phyloP scores from a whole-genome alignment of 1,284 basidiomycete species.

The Rhodotorula sp. region DNA sequence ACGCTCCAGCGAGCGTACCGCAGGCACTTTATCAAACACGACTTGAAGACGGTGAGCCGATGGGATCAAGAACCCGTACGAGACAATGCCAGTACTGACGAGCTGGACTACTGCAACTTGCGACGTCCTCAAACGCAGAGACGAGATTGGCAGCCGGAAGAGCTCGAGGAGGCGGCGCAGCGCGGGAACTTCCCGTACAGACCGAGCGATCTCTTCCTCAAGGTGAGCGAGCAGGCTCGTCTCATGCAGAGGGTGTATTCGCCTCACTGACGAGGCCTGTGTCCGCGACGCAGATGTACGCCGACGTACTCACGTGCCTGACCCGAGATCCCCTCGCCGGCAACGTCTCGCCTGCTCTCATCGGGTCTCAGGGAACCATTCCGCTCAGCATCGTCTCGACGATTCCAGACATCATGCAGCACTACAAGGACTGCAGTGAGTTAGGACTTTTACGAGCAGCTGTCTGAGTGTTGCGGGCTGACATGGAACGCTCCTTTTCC shows the following conservation, averaged over 20 bases:
- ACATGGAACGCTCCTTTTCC: not conserved
- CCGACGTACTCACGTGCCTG: constrained; percentile 57
- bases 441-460: not conserved
- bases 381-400: constrained; percentile 58
- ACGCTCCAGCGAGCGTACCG: constrained; percentile 39
- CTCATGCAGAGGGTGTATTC: not conserved
- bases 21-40: constrained; percentile 45
- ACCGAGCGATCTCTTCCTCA: constrained; percentile 55
- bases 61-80: too few relatives aligned
- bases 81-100: not conserved
- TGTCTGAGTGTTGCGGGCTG: too few relatives aligned
- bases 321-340: constrained; percentile 58
- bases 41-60: constrained; percentile 41
- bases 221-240: constrained; percentile 45
- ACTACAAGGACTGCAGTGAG: constrained; percentile 48
- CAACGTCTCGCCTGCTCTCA: constrained; percentile 57
- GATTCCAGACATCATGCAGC: constrained; percentile 61
- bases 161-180: constrained; percentile 52
- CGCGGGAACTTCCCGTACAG: constrained; percentile 53
- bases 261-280: not conserved
- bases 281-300: constrained; percentile 54
- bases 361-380: constrained; percentile 59
- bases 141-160: constrained; percentile 46
- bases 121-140: constrained; percentile 11
- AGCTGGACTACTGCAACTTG: not conserved